These are phyloP conservation scores for Sindora glabra DNA, from an alignment of 306 rosid genomes.

Conservation along the genomic window DNA sequence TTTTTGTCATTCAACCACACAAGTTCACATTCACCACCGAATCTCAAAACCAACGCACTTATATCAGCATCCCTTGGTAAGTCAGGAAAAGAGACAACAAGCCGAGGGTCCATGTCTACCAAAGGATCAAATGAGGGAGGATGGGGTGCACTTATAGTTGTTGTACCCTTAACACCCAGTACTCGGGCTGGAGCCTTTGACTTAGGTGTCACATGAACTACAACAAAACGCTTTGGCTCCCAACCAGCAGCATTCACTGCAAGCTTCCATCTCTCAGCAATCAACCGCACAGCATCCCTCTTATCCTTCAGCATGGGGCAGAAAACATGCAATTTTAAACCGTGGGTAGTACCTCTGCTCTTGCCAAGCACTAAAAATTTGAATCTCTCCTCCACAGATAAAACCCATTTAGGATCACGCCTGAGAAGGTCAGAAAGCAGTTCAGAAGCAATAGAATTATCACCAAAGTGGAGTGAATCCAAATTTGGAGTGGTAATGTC, in stretches of 20 bases:
- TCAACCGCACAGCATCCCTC: constrained; percentile 72
- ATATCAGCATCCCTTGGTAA: constrained; percentile 88
- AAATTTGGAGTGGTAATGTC: constrained; percentile 59
- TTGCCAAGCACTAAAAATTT: constrained; percentile 76
- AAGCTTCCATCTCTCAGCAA: constrained; percentile 92
- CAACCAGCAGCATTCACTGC: constrained; percentile 68
- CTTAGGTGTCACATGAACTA: constrained; percentile 64
- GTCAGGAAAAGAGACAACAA: constrained; percentile 84
- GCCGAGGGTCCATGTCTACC: constrained; percentile 92
- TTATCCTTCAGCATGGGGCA: constrained; percentile 83
- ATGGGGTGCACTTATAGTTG: constrained; percentile 31
- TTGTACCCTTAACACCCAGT: constrained; percentile 72
- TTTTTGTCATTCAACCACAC: constrained; percentile 95
- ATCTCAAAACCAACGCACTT: constrained; percentile 79
- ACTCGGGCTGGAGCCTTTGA: constrained; percentile 73
- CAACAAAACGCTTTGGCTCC: constrained; percentile 88
- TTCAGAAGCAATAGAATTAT: constrained; percentile 48
- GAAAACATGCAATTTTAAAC: constrained; percentile 75
- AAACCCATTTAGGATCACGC: constrained; percentile 86
- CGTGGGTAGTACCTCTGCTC: constrained; percentile 49
- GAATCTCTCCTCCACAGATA: constrained; percentile 92
- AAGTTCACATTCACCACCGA: constrained; percentile 94
- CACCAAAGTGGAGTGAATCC: constrained; percentile 83
- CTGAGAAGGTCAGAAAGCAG: constrained; percentile 54
- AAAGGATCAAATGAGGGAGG: constrained; percentile 60